Evolutionary conservation across 768 basidiomycete species (phyloP).

Genomic region (Auricularia auricula-judae): DNA sequence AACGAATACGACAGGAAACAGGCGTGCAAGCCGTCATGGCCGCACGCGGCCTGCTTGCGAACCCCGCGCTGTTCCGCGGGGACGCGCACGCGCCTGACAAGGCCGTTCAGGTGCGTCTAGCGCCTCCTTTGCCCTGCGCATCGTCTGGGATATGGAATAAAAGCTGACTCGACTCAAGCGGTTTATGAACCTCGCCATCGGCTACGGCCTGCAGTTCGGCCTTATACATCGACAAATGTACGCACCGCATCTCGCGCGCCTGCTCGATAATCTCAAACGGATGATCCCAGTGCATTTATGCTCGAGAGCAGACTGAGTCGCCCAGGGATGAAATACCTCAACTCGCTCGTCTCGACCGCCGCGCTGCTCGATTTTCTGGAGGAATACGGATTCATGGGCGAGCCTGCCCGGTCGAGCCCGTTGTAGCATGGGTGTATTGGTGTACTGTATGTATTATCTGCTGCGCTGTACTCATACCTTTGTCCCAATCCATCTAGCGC

Average conservation of each 20-base stretch:
- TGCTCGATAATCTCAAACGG: background rate
- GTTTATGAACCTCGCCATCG: constrained; percentile 23
- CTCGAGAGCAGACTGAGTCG: constrained; percentile 9
- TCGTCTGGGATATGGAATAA: too few relatives aligned
- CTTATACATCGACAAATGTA: constrained; percentile 32
- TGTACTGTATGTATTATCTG: too few relatives aligned
- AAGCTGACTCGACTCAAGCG: constrained; percentile 9
- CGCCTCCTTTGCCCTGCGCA: too few relatives aligned
- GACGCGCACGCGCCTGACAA: constrained; percentile 24
- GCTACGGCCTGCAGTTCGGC: constrained; percentile 26
- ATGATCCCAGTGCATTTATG: constrained; percentile 1
- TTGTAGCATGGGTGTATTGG: background rate
- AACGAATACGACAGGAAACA: constrained; percentile 22
- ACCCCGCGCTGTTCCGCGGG: constrained; percentile 31
- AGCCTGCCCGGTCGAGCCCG: background rate
- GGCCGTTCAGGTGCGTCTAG: constrained; percentile 18
- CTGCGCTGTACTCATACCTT: too few relatives aligned
- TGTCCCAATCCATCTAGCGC: too few relatives aligned
- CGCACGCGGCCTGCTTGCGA: constrained; percentile 33
- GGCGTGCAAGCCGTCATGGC: constrained; percentile 34
- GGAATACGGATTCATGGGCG: background rate
- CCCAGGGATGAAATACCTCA: constrained; percentile 27
- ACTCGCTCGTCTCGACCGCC: constrained; percentile 22
- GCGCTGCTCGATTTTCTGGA: constrained; percentile 25
- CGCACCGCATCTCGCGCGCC: constrained; percentile 27